phyloP scores from a whole-genome alignment of 2,329 filamentous ascomycete genomes.

The Aspergillus luchuensis region DNA sequence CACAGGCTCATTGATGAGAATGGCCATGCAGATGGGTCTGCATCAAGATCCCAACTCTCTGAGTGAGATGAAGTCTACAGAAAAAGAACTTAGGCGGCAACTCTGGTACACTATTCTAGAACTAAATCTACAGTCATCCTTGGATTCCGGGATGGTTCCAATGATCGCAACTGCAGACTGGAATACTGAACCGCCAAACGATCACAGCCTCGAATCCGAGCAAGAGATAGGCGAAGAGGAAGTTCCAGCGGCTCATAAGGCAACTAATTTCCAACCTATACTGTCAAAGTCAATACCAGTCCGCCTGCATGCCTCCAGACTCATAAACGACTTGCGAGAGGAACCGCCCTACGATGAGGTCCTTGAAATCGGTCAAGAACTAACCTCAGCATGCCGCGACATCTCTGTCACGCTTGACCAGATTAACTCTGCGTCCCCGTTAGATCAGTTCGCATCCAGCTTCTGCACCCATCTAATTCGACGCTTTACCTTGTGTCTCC shows the following conservation, averaged over 20 bases:
- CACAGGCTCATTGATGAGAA: slow-evolving; percentile 30
- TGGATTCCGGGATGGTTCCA: slow-evolving; percentile 35
- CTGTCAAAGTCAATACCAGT: slow-evolving; percentile 20
- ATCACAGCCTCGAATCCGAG: slow-evolving; percentile 22
- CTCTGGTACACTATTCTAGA: slow-evolving; percentile 43
- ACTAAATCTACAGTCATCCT: slow-evolving; percentile 32
- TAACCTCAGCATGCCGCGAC: slow-evolving; percentile 15
- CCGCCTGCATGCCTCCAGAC: slow-evolving; percentile 14
- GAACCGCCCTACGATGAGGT: slow-evolving; percentile 25
- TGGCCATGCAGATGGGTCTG: slow-evolving; percentile 36
- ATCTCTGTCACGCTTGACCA: slow-evolving; percentile 1
- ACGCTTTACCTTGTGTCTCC: slow-evolving; percentile 26
- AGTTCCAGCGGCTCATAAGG: background rate
- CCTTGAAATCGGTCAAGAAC: slow-evolving; percentile 20
- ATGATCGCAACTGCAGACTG: slow-evolving; percentile 35
- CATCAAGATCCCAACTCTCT: slow-evolving; percentile 34
- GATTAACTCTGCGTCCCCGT: too few relatives aligned
- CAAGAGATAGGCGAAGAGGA: background rate
- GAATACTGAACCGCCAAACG: slow-evolving; percentile 30
- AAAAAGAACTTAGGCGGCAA: slow-evolving; percentile 32
- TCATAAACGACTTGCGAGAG: slow-evolving; percentile 27
- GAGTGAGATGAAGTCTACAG: slow-evolving; percentile 17
- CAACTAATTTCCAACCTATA: slow-evolving; percentile 5
- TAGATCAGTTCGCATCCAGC: slow-evolving; percentile 18
- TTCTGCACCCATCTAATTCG: slow-evolving; percentile 23